Base-by-base conservation (phyloP, 495 filamentous ascomycete genomes). In the Penicillium goetzii region DNA sequence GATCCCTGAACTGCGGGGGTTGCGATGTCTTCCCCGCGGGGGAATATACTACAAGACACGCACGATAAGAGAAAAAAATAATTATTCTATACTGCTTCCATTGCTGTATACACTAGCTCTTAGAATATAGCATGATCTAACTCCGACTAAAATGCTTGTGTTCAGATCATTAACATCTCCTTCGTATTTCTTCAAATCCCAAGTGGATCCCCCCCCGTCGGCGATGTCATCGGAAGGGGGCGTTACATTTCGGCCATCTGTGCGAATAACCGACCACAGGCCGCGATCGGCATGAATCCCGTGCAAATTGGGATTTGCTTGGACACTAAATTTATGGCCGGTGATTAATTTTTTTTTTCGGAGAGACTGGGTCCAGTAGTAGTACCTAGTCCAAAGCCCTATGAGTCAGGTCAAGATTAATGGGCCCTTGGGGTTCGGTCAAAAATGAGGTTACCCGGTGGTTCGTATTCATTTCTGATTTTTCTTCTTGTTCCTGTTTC, bases 191-290 rank as follows among this genome's bases (percentile, higher is more conserved):
- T n/a, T n/a, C 17, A 19, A 4, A 9, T 8, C 8, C 17, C 41
- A 43, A 40, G 65, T 68, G 65, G 66, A 59, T 14, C 55, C 58
- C 5, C 17, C 23, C 12, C 25, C 51, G 53, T 43, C 33, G 34
- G 30, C 30, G 11, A 4, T 58, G 65, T 11, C 56, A 23, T 59
- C 41, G 49, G 51, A 60, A n/a, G 60, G 56, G 45, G 49, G n/a
- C 47, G 11, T 11, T 15, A 36, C 33, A 59, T 36, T 50, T 67
- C 68, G 69, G 69, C 41, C 58, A 69, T 71, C 66, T 67, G 15
- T 67, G 69, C 69, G 69, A 71, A 63, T 60, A 19, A 38, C 61
- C 61, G 67, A 21, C 32, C 17, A 19, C 2, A 34, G 30, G 2
- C 34, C 17, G 26, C 9, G 54, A 64, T 66, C 67, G 63, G 63